Conservation (phyloP, 768 basidiomycete genomes). For the Ramaria rubella region DNA sequence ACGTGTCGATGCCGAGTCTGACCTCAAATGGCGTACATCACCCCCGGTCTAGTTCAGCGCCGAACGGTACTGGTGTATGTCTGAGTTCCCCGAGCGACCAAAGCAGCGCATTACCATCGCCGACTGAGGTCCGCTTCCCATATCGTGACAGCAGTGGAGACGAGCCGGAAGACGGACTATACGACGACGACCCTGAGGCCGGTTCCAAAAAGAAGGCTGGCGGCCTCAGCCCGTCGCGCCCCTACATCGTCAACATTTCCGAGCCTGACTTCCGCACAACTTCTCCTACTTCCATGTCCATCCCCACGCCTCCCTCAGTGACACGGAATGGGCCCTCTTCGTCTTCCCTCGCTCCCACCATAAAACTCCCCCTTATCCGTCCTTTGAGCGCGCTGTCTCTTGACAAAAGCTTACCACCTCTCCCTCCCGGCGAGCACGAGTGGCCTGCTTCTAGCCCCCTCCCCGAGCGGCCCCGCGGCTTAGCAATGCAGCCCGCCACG, state of each 20-base stretch:
- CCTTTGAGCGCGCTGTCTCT: conserved; percentile 27
- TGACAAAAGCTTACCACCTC: conserved; percentile 75
- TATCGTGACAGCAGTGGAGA: conserved; percentile 13
- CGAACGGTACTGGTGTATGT: background rate
- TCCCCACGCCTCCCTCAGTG: background rate
- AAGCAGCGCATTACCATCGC: conserved; percentile 17
- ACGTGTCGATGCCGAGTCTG: conserved; percentile 64
- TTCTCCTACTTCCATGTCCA: background rate
- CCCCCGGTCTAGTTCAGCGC: conserved; percentile 12
- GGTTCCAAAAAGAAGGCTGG: background rate
- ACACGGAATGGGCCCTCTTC: background rate
- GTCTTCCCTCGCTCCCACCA: background rate
- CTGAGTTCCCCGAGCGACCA: conserved; percentile 8
- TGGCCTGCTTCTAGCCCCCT: conserved; percentile 15
- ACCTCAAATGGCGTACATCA: conserved; percentile 9
- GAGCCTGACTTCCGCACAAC: conserved; percentile 2
- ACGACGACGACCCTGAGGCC: conserved; percentile 2
- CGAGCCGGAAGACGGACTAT: conserved; percentile 3
- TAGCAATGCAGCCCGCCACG: conserved; percentile 33
- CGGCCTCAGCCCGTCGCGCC: background rate
- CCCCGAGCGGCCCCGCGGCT: conserved; percentile 50
- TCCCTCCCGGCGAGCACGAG: conserved; percentile 41
- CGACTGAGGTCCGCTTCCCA: conserved; percentile 13
- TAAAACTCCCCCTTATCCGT: conserved; percentile 18
- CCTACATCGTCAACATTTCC: background rate